Conservation (phyloP, 805 yeast species). For the Brettanomyces anomalus region DNA sequence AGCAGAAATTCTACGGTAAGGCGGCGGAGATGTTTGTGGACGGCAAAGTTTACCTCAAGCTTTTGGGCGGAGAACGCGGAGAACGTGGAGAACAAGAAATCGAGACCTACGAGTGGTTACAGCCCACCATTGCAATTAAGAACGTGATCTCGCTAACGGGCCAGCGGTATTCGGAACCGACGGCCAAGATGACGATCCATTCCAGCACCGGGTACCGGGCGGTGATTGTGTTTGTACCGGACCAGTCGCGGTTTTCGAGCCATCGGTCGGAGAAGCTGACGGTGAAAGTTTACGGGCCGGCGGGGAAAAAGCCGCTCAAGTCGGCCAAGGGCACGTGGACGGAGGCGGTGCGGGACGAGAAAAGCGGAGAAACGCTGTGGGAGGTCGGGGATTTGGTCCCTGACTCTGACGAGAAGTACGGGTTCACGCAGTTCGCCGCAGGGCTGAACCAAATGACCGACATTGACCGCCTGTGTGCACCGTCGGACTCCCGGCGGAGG, state of each 20-base stretch:
- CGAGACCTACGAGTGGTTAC: slow-evolving; percentile 59
- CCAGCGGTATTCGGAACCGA: slow-evolving; percentile 88
- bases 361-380: slow-evolving; percentile 50
- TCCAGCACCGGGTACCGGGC: slow-evolving; percentile 66
- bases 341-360: slow-evolving; percentile 41
- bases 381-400: slow-evolving; percentile 54
- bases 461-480: slow-evolving; percentile 65
- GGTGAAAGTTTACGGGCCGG: slow-evolving; percentile 33
- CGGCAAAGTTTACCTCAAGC: slow-evolving; percentile 54
- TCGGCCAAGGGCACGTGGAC: slow-evolving; percentile 75
- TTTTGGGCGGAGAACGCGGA: slow-evolving; percentile 42
- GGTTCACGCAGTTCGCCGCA: slow-evolving; percentile 79
- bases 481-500: slow-evolving; percentile 82
- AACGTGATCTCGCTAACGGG: slow-evolving; percentile 75
- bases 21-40: slow-evolving; percentile 72
- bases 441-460: slow-evolving; percentile 70
- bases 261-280: slow-evolving; percentile 67
- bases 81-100: neutral
- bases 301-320: slow-evolving; percentile 25
- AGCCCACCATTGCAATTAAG: slow-evolving; percentile 74
- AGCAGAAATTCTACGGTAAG: slow-evolving; percentile 93
- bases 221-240: slow-evolving; percentile 56
- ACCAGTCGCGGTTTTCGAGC: slow-evolving; percentile 79
- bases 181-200: slow-evolving; percentile 53
- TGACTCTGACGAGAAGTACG: slow-evolving; percentile 58